Evolutionary conservation across 2,329 filamentous ascomycete species (phyloP), one percentile per base, ranked within the genome.

Genomic region (Albifimbria verrucaria): DNA sequence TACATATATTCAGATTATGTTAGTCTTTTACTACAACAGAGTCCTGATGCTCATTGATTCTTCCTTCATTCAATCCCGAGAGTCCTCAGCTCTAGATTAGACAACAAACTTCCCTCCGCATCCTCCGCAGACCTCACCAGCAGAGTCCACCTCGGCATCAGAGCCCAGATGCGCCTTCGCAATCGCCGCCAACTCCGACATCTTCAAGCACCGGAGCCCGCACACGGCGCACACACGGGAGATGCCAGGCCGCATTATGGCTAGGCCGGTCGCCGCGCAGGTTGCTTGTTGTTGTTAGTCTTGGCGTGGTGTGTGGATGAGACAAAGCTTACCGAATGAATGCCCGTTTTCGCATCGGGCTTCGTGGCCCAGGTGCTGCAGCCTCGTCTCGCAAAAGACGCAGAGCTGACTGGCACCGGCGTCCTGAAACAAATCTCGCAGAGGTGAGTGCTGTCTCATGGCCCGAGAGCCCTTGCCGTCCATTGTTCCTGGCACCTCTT

Each of bases 191-290:
- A 83, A 64, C 56, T 76, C 72, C 4, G 72, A 67, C 0, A 72
- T 63, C 45, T 75, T 72, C 20, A 84, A 69, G 7, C 78, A 81
- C 22, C 81, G 74, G 23, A 74, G 65, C 17, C 75, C 76, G 58
- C 82, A 85, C 2, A 84, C 77, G 20, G 77, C 78, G 50, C 82
- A 85, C 3, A 76, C 74, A 28, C 76, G 71, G 0, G 81, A 83
- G 46, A 78, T 72, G 3, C 77, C 79, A 0, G 81, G 81, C 2
- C 72, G 74, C 53, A 80, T 69, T 56, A 85, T 80, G 12, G 81
- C 77, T 7, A 85, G 65, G 1, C 79, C 78, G 0, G 78, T 81
- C 1, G 77, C 74, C 0, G 77, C 77, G 54, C 82, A 85, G 1
- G 72, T 77, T n/a, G 77, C 79, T 80, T 10, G 9, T 15, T 43